Evolutionary conservation across 352 stramenopile species (phyloP).

Genomic region (Phytophthora citricola): DNA sequence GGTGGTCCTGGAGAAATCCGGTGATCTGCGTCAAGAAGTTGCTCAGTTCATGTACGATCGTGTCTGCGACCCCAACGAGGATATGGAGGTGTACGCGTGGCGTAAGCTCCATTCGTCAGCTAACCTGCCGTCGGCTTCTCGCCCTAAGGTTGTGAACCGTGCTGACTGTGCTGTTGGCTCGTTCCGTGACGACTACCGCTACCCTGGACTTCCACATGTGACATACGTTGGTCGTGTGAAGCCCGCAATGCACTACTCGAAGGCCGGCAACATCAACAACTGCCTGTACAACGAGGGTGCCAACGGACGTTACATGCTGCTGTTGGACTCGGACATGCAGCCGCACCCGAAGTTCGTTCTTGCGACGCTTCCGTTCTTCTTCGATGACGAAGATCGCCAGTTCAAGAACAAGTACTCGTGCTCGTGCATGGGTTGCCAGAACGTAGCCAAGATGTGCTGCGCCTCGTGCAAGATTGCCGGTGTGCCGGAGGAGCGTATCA

Average conservation of each 20-base stretch:
- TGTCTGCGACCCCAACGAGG: constrained; percentile 86
- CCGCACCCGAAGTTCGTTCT: constrained; percentile 86
- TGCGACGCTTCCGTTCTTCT: constrained; percentile 87
- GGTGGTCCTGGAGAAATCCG: constrained; percentile 74
- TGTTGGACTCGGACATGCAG: constrained; percentile 90
- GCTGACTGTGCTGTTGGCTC: constrained; percentile 79
- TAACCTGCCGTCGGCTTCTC: constrained; percentile 76
- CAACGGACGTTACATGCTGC: constrained; percentile 77
- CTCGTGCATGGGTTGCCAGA: constrained; percentile 76
- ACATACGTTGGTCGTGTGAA: constrained; percentile 85
- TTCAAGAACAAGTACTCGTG: constrained; percentile 84
- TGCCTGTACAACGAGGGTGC: constrained; percentile 88
- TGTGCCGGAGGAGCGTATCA: constrained; percentile 86
- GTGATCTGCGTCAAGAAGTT: constrained; percentile 83
- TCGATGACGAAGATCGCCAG: constrained; percentile 83
- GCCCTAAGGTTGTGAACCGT: constrained; percentile 77
- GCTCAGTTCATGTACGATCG: constrained; percentile 91
- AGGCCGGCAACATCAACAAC: constrained; percentile 93
- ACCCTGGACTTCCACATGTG: constrained; percentile 81
- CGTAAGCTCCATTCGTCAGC: constrained; percentile 86
- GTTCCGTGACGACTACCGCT: constrained; percentile 88
- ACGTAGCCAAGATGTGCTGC: constrained; percentile 87
- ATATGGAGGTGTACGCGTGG: constrained; percentile 90
- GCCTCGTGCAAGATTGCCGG: constrained; percentile 86
- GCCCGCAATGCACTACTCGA: constrained; percentile 76